Evolutionary conservation across 805 yeast species (phyloP).

Genomic region (Pichia occidentalis): DNA sequence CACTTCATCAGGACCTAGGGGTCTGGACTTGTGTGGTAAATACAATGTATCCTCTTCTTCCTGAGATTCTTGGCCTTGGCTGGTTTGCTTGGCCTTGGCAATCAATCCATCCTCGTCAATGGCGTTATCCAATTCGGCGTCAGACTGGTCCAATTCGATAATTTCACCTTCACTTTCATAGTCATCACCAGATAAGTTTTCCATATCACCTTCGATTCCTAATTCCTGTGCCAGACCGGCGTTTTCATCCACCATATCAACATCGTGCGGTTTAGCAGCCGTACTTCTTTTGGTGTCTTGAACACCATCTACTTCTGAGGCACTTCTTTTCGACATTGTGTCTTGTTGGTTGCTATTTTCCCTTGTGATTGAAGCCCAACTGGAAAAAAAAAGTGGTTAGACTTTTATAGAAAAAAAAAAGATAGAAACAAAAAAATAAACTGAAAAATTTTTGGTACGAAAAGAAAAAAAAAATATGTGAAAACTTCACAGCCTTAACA

Average conservation of each 20-base stretch:
- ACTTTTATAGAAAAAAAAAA: conserved; percentile 3
- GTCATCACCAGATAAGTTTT: conserved; percentile 85
- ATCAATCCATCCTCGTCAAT: conserved; percentile 59
- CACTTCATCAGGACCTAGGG: conserved; percentile 92
- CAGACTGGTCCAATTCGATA: conserved; percentile 65
- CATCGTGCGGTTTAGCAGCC: conserved; percentile 16
- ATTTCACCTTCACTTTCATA: conserved; percentile 89
- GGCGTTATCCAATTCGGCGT: conserved; percentile 41
- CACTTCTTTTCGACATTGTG: conserved; percentile 31
- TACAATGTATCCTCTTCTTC: conserved; percentile 41
- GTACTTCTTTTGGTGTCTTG: conserved; percentile 16
- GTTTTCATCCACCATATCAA: conserved; percentile 25
- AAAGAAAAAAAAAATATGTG: not conserved
- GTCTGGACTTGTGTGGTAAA: conserved; percentile 82
- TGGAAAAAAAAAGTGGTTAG: not conserved
- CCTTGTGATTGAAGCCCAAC: not conserved
- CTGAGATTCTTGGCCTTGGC: conserved; percentile 23
- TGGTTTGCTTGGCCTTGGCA: conserved; percentile 40
- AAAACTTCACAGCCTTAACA: conserved; percentile 10
- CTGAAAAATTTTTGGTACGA: conserved; percentile 11
- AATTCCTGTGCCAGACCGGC: conserved; percentile 41
- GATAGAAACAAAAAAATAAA: not conserved
- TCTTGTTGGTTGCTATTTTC: not conserved
- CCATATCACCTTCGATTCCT: conserved; percentile 65
- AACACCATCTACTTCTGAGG: conserved; percentile 20